A percentile compares a stretch with the other conserved stretches of the same genome.
These are phyloP conservation scores for Trichothecium roseum DNA, from an alignment of 2,329 filamentous ascomycete species.

Conservation along the genomic window DNA sequence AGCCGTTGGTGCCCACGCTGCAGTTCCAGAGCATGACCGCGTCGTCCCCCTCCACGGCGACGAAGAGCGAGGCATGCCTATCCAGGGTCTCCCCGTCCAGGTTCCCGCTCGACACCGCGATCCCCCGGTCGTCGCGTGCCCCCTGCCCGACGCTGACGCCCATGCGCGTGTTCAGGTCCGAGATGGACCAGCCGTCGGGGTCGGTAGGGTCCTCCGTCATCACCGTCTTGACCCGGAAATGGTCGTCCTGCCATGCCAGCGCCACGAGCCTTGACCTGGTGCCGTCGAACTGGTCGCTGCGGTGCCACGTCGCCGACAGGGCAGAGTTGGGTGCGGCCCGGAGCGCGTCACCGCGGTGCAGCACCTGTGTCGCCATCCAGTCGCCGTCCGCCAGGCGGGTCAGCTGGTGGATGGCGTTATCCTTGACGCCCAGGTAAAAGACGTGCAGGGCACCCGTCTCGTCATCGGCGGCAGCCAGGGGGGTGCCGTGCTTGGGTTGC, in stretches of 20 bases:
- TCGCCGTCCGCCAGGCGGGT: slow-evolving; percentile 6
- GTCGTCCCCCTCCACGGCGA: slow-evolving; percentile 8
- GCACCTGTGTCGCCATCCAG: slow-evolving; percentile 8
- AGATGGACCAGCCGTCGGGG: background rate
- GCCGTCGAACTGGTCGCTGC: slow-evolving; percentile 6
- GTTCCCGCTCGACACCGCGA: slow-evolving; percentile 10
- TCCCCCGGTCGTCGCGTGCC: slow-evolving; percentile 8
- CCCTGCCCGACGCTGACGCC: slow-evolving; percentile 2
- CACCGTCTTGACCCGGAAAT: background rate
- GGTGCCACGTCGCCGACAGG: slow-evolving; percentile 11
- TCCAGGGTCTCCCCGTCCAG: background rate
- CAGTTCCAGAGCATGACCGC: slow-evolving; percentile 11
- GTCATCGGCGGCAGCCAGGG: slow-evolving; percentile 9
- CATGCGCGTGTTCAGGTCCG: background rate
- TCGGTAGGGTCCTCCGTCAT: background rate
- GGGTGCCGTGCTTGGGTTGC: slow-evolving; percentile 9
- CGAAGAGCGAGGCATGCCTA: slow-evolving; percentile 4
- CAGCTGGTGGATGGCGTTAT: slow-evolving; percentile 6
- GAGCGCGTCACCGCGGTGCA: background rate
- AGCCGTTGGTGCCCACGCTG: slow-evolving; percentile 3
- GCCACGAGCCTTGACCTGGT: slow-evolving; percentile 9
- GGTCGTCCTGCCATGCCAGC: slow-evolving; percentile 5
- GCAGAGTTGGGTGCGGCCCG: slow-evolving; percentile 5
- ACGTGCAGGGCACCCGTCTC: slow-evolving; percentile 9
- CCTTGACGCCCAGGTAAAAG: slow-evolving; percentile 11